phyloP scores from a whole-genome alignment of 2,329 filamentous ascomycete genomes.

The Cytospora chrysosperma region DNA sequence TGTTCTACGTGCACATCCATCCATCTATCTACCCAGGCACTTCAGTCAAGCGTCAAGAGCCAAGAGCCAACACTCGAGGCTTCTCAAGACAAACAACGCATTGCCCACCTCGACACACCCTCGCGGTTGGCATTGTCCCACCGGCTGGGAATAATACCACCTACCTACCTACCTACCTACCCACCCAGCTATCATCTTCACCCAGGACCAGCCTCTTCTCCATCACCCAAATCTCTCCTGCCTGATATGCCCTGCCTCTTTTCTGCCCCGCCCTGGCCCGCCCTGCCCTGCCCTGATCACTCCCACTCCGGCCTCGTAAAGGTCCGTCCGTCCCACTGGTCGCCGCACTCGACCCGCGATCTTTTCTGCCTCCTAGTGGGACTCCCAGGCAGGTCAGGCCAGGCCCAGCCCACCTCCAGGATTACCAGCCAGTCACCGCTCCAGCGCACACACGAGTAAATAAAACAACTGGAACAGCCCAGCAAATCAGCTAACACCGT shows the following conservation, averaged over 20 bases:
- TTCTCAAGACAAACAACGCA: background rate
- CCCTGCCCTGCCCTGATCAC: slow-evolving; percentile 1
- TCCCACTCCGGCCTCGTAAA: background rate
- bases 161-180: background rate
- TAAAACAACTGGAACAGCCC: slow-evolving; percentile 28
- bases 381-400: background rate
- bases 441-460: slow-evolving; percentile 29
- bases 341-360: slow-evolving; percentile 7
- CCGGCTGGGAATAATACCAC: slow-evolving; percentile 2
- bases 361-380: slow-evolving; percentile 22
- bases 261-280: slow-evolving; percentile 5
- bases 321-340: slow-evolving; percentile 14
- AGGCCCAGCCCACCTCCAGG: slow-evolving; percentile 11
- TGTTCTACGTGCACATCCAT: background rate
- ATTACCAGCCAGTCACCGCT: slow-evolving; percentile 32
- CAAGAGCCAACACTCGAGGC: background rate
- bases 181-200: too few species aligned
- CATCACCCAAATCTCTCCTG: too few species aligned
- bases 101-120: background rate
- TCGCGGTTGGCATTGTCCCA: background rate
- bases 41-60: background rate
- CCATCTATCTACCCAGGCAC: background rate
- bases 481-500: slow-evolving; percentile 54
- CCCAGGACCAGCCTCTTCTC: too few species aligned
- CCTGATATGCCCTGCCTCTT: background rate